These are phyloP conservation scores for Brassica nigra DNA, from an alignment of 345 rosid genomes.

Conservation along the genomic window DNA sequence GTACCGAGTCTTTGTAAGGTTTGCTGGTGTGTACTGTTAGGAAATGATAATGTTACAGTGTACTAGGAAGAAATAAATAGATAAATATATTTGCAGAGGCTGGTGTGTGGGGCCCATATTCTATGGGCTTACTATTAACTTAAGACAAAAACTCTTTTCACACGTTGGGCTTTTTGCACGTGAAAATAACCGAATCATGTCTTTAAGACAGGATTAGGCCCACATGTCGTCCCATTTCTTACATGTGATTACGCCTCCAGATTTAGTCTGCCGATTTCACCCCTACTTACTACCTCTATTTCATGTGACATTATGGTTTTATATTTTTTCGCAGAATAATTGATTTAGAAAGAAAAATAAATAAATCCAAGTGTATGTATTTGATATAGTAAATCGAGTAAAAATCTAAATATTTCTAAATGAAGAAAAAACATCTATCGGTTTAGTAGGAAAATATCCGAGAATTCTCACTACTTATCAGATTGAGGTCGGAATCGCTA, in stretches of 20 bases:
- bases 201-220: slow-evolving; percentile 26
- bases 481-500: too few species aligned
- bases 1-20: background rate
- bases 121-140: slow-evolving; percentile 14
- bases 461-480: too few species aligned
- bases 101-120: slow-evolving; percentile 20
- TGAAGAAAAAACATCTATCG: background rate
- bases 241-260: background rate
- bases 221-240: slow-evolving; percentile 20
- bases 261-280: background rate
- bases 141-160: slow-evolving; percentile 25
- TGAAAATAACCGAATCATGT: slow-evolving; percentile 34
- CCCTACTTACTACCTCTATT: background rate
- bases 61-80: background rate
- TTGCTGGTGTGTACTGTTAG: background rate
- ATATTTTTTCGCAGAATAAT: background rate
- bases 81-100: background rate
- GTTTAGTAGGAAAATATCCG: background rate
- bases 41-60: background rate
- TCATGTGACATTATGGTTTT: background rate
- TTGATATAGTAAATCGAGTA: background rate
- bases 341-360: too few species aligned
- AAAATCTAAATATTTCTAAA: background rate
- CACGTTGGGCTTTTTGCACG: slow-evolving; percentile 38
- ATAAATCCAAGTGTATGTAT: background rate